Conservation (phyloP, 768 basidiomycete genomes). For the Lactifluus pinguis region DNA sequence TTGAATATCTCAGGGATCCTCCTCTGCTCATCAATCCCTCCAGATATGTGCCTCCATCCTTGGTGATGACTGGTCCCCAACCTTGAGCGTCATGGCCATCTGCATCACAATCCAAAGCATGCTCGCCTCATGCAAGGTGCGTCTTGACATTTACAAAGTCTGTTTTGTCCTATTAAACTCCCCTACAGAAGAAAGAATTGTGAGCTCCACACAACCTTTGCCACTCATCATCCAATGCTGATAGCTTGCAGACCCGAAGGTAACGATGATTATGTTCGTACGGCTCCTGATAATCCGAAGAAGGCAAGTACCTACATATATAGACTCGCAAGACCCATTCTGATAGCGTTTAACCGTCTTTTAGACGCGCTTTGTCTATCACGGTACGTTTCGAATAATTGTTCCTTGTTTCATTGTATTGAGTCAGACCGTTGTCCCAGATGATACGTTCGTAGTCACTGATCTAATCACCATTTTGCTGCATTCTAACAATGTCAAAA, state of each 20-base stretch:
- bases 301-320: constrained; percentile 41
- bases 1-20: constrained; percentile 5
- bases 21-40: neutral
- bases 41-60: constrained; percentile 88
- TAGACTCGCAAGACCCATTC: neutral
- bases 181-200: constrained; percentile 50
- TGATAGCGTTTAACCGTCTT: constrained; percentile 5
- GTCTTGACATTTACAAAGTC: constrained; percentile 12
- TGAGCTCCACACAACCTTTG: constrained; percentile 26
- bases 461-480: neutral
- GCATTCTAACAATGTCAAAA: neutral
- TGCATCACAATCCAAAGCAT: constrained; percentile 87
- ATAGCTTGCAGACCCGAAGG: constrained; percentile 52
- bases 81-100: constrained; percentile 72
- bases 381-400: constrained; percentile 39
- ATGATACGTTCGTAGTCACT: constrained; percentile 18
- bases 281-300: constrained; percentile 79
- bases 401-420: neutral
- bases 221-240: neutral
- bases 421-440: neutral
- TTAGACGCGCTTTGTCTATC: constrained; percentile 75
- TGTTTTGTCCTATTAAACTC: neutral
- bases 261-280: constrained; percentile 73
- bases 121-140: constrained; percentile 86
- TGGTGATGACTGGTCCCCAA: constrained; percentile 84